These are phyloP conservation scores for Sclerotiophoma versabilis DNA, from an alignment of 2,329 filamentous ascomycete species.

Conservation along the genomic window DNA sequence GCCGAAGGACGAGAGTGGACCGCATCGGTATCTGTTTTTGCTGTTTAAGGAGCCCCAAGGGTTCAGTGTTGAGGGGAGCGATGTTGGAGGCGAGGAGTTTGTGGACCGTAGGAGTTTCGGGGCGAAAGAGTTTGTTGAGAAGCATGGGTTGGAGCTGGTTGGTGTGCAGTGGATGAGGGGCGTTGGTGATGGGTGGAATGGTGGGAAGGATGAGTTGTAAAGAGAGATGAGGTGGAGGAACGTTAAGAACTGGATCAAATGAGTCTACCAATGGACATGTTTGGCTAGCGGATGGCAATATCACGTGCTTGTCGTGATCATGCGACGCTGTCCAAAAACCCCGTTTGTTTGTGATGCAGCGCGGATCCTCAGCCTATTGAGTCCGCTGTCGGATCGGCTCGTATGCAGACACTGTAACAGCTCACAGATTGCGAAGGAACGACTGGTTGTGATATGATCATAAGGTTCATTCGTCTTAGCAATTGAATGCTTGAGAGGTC, in stretches of 20 bases:
- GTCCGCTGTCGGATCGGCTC: too few species aligned
- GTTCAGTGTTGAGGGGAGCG: conserved; percentile 28
- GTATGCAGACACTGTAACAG: not conserved
- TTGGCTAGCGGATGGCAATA: too few species aligned
- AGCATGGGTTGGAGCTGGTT: conserved; percentile 39
- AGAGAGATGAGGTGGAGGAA: not conserved
- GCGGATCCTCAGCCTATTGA: too few species aligned
- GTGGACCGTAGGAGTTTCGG: conserved; percentile 42
- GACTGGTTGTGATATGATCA: conserved; percentile 1
- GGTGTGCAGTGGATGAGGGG: conserved; percentile 48
- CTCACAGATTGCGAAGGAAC: not conserved
- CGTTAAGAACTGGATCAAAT: too few species aligned
- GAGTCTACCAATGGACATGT: too few species aligned
- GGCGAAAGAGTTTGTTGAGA: conserved; percentile 32
- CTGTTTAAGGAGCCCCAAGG: conserved; percentile 39
- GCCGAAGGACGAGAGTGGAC: conserved; percentile 44
- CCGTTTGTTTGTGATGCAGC: too few species aligned
- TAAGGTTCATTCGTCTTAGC: conserved; percentile 23
- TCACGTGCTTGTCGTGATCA: too few species aligned
- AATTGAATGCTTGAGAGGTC: conserved; percentile 31
- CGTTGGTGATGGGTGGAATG: conserved; percentile 46
- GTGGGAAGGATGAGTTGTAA: conserved; percentile 10
- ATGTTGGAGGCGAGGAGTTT: conserved; percentile 48
- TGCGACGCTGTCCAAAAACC: too few species aligned
- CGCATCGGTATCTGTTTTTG: conserved; percentile 47